Evolutionary conservation across 2,329 filamentous ascomycete genomes (phyloP).

Genomic region (Neofusicoccum parvum): DNA sequence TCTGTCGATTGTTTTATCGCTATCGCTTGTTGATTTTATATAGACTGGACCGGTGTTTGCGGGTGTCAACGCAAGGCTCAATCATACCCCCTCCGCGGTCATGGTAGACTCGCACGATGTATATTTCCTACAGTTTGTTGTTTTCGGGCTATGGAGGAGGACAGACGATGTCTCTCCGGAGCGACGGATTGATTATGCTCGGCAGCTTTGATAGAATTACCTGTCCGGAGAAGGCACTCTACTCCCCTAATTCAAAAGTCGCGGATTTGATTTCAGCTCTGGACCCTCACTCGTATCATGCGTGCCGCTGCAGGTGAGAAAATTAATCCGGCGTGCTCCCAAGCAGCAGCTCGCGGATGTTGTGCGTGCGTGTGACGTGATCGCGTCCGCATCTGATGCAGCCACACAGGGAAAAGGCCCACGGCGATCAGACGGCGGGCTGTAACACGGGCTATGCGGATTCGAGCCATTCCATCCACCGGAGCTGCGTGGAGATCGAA

Average conservation of each 20-base stretch:
- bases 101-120: constrained; percentile 21
- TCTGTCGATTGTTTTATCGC: constrained; percentile 11
- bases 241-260: constrained; percentile 19
- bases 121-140: constrained; percentile 10
- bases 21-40: constrained; percentile 17
- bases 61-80: constrained; percentile 20
- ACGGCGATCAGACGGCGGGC: constrained; percentile 9
- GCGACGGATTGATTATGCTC: constrained; percentile 10
- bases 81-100: constrained; percentile 21
- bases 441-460: constrained; percentile 10
- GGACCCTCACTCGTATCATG: too few relatives aligned
- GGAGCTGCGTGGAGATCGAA: not conserved
- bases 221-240: constrained; percentile 16
- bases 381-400: constrained; percentile 13
- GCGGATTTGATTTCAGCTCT: not conserved
- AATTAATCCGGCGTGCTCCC: not conserved
- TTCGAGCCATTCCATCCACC: constrained; percentile 7
- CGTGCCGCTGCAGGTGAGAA: not conserved
- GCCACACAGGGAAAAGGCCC: not conserved
- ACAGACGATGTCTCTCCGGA: constrained; percentile 1
- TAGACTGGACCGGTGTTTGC: constrained; percentile 22
- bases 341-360: not conserved
- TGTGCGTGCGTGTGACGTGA: constrained; percentile 17
- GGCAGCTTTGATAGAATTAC: constrained; percentile 12
- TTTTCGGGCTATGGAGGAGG: constrained; percentile 2